A percentile compares a stretch with the other conserved stretches of the same genome.
These are phyloP conservation scores for Colletotrichum sp. DNA, from an alignment of 2,329 filamentous ascomycete genomes.

Conservation along the genomic window DNA sequence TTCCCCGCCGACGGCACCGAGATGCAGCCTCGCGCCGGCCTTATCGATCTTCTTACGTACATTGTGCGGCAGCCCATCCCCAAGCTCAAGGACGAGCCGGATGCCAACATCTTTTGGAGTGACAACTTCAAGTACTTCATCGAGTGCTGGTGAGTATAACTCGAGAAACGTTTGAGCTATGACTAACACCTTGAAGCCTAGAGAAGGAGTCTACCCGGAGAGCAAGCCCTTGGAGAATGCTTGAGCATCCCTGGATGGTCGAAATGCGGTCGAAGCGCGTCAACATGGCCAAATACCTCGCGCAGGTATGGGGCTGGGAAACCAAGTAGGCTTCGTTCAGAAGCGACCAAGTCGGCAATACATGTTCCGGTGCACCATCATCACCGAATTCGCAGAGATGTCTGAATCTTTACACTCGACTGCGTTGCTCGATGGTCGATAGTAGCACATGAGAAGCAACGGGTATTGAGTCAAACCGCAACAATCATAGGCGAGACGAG, in stretches of 20 bases:
- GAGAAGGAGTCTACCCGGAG: conserved; percentile 90
- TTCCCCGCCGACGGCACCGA: conserved; percentile 97
- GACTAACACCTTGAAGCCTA: conserved; percentile 61
- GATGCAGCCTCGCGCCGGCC: conserved; percentile 88
- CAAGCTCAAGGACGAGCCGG: conserved; percentile 92
- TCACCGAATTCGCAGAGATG: background rate
- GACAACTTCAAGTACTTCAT: conserved; percentile 99
- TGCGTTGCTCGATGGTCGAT: background rate
- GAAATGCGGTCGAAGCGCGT: conserved; percentile 97
- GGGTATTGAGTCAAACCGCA: background rate
- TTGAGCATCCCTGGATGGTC: conserved; percentile 98
- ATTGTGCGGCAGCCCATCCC: conserved; percentile 96
- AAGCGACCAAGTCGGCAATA: background rate
- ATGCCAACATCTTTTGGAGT: conserved; percentile 90
- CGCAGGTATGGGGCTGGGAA: conserved; percentile 97
- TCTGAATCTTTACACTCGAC: background rate
- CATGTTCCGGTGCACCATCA: background rate
- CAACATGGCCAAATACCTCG: conserved; percentile 94
- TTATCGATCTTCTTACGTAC: conserved; percentile 96
- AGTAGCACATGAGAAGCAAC: background rate
- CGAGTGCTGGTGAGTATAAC: conserved; percentile 86
- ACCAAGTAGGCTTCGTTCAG: conserved; percentile 42
- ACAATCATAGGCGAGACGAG: background rate
- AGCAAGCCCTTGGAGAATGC: conserved; percentile 97
- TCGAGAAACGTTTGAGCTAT: background rate